Base-by-base conservation (phyloP, 768 basidiomycete species). In the Suillus decipiens region DNA sequence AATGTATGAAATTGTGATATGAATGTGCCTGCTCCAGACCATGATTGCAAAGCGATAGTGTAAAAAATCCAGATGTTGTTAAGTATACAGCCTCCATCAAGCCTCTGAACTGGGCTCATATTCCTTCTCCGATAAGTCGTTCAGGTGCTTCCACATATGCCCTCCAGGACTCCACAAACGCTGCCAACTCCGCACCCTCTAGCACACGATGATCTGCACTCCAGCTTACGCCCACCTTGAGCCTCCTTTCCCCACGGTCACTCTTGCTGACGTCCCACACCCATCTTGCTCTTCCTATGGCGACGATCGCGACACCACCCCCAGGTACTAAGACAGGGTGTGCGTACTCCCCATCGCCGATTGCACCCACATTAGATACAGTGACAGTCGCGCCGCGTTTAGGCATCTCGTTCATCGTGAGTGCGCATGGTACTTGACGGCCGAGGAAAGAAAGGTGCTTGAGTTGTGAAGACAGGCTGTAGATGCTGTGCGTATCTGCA, bases 101-200 rank as follows among this genome's bases (percentile, higher is more conserved):
- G 12, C 19, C 10, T 9, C n/a, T 19, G 19, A 61, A 33, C 24
- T 10, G 19, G 8, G 59, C 9, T 79, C 67, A 82, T 14, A 81
- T 68, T 0, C 77, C 78, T 53, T 81, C 81, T 4, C 68, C 91
- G 67, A 93, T 82, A 64, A 93, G 70, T 72, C 89, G 80, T 72
- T 82, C 84, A 3, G 94, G 94, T 2, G 76, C 72, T 76, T 95
- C 93, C 17, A 94, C 89, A 80, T 86, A 92, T 17, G 76, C 79
- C 64, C 93, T 84, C 93, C 93, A 96, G 48, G 81, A 79, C 78
- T 95, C 92, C 64, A 93, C 89, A 72, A 96, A 93, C 66, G 90
- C 92, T 60, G 90, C 92, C 65, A 96, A 72, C 77, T 96, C 93
- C 1, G 93, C 93, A 5, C 93, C 93, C 72, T 96, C 93, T 11